Evolutionary conservation across 2,329 filamentous ascomycete genomes (phyloP).

Genomic region (Sporothrix mexicana): DNA sequence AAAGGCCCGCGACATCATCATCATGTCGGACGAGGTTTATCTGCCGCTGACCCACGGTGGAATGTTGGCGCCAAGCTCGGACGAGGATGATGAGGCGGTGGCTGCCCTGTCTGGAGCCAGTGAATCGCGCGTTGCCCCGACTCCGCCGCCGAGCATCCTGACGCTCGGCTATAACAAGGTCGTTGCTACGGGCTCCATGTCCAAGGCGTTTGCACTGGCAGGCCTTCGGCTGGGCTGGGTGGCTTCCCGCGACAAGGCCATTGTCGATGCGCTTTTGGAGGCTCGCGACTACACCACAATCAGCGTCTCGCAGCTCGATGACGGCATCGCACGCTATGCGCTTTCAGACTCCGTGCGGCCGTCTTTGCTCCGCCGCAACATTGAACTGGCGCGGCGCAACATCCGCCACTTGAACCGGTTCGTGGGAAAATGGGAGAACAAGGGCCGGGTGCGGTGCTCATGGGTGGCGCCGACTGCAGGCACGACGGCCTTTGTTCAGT

Average conservation of each 20-base stretch:
- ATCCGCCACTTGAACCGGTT: constrained; percentile 69
- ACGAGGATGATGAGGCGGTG: constrained; percentile 40
- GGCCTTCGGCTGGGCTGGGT: constrained; percentile 86
- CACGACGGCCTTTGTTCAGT: constrained; percentile 78
- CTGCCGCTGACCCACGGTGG: constrained; percentile 77
- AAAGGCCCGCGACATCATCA: constrained; percentile 63
- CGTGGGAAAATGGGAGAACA: constrained; percentile 65
- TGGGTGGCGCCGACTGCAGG: constrained; percentile 80
- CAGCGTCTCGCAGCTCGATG: constrained; percentile 81
- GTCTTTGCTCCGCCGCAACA: constrained; percentile 57
- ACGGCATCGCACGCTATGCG: constrained; percentile 77
- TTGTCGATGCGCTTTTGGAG: constrained; percentile 68
- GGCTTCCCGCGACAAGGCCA: constrained; percentile 65
- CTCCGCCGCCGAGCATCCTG: constrained; percentile 68
- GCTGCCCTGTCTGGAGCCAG: not conserved
- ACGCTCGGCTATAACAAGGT: constrained; percentile 73
- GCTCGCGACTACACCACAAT: constrained; percentile 86
- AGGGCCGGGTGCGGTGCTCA: constrained; percentile 51
- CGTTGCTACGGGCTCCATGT: constrained; percentile 79
- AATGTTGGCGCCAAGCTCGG: constrained; percentile 47
- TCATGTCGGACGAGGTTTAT: constrained; percentile 84
- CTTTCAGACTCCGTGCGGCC: constrained; percentile 57
- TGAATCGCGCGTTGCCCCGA: constrained; percentile 38
- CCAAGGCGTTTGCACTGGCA: constrained; percentile 82
- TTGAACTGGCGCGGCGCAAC: constrained; percentile 71